Conservation (phyloP, 2,329 filamentous ascomycete species). For the Alternaria alternata region DNA sequence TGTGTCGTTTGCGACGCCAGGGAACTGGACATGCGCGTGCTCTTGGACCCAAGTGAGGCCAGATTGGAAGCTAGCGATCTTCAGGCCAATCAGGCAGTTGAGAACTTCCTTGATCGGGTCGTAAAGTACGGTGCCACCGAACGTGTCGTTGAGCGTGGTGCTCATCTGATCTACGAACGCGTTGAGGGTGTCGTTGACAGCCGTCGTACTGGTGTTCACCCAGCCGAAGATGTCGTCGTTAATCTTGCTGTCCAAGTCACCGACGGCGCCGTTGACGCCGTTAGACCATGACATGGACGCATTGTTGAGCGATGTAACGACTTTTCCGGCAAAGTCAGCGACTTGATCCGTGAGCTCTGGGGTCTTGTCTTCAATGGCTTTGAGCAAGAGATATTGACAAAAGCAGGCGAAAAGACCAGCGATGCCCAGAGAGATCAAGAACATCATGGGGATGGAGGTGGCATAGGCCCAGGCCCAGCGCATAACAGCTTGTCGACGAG, state of each 20-base stretch:
- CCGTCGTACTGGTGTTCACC: constrained; percentile 82
- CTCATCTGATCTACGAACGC: constrained; percentile 81
- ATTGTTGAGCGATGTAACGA: constrained; percentile 75
- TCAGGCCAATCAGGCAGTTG: constrained; percentile 86
- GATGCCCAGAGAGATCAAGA: constrained; percentile 81
- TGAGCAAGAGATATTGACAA: constrained; percentile 82
- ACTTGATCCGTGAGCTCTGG: constrained; percentile 79
- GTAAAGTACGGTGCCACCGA: constrained; percentile 82
- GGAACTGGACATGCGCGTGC: constrained; percentile 83
- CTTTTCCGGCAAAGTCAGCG: constrained; percentile 78
- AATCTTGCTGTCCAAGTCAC: constrained; percentile 70
- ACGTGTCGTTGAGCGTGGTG: constrained; percentile 75
- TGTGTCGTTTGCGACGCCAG: constrained; percentile 77
- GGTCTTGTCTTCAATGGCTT: constrained; percentile 75
- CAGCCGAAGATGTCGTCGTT: constrained; percentile 87
- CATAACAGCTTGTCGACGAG: constrained; percentile 73
- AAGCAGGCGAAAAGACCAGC: constrained; percentile 84
- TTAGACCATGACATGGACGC: constrained; percentile 79
- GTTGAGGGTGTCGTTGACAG: constrained; percentile 86
- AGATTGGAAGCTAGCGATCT: constrained; percentile 83
- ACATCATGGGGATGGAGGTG: constrained; percentile 85
- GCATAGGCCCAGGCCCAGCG: constrained; percentile 88
- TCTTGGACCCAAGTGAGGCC: constrained; percentile 94
- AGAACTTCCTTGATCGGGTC: constrained; percentile 81
- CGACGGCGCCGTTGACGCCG: constrained; percentile 77